Conservation (phyloP, 73 alveolate genomes). For the Paramecium bursaria region DNA sequence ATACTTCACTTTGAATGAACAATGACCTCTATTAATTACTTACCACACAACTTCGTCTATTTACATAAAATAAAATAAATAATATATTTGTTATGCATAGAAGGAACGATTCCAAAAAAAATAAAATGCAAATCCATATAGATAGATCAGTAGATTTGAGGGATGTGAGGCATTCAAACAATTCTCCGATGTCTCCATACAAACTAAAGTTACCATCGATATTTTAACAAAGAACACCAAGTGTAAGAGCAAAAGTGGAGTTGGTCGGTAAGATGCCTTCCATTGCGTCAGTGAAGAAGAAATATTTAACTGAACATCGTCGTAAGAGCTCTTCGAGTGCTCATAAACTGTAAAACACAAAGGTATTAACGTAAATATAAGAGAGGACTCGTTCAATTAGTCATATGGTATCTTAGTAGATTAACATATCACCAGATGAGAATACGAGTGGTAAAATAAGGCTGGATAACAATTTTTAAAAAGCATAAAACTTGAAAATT, state of each 20-base stretch:
- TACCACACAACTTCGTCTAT: slow-evolving; percentile 74
- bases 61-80: slow-evolving; percentile 50
- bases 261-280: neutral
- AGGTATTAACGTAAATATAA: slow-evolving; percentile 4
- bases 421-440: slow-evolving; percentile 4
- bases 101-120: slow-evolving; percentile 24
- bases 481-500: neutral
- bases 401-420: neutral
- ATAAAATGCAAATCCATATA: slow-evolving; percentile 16
- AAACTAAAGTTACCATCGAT: slow-evolving; percentile 31
- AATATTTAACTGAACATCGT: neutral
- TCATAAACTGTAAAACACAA: slow-evolving; percentile 29
- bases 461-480: neutral
- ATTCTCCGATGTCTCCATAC: neutral
- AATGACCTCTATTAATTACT: slow-evolving; percentile 67
- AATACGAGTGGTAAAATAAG: neutral
- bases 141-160: slow-evolving; percentile 30
- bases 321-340: slow-evolving; percentile 23
- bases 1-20: slow-evolving; percentile 75
- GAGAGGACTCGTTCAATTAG: neutral
- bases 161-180: neutral
- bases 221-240: slow-evolving; percentile 8
- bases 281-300: neutral
- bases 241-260: neutral
- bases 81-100: slow-evolving; percentile 17